Evolutionary conservation across 495 filamentous ascomycete species (phyloP), one percentile per base, ranked within the genome.

Genomic region (Penicillium bialowiezense): DNA sequence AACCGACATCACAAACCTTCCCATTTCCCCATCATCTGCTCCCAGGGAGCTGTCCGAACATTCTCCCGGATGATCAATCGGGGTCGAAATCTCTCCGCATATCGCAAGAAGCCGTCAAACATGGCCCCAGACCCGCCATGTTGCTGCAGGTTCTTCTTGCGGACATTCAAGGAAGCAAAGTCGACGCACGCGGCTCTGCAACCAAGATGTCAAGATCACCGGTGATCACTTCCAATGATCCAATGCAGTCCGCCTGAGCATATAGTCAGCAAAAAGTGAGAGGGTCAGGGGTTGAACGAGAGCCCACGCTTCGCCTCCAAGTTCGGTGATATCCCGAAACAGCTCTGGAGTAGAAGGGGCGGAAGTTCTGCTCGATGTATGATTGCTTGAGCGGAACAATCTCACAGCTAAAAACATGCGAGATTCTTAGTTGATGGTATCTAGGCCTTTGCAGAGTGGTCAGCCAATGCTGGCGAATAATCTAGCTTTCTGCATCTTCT

Each of bases 131-230:
- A 91, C 52, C 91, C 82, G 15, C 90, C 88, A 9, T 64, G 59
- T 1, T 72, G 64, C 12, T 75, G 65, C 1, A 88, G 59, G 0
- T 55, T 52, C 23, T 69, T 71, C 12, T 50, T 54, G 13, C 63
- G 62, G 33, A 56, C 59, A 44, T 78, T 79, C 23, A 79, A 48
- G 10, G 23, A 44, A 0, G 69, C 77, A 43, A 85, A 89, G 59
- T 95, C 90, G 9, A 90, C 84, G 55, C 90, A 95, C 3, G 85
- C 82, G 48, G 85, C 88, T 0, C 90, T 8, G 85, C 84, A 36
- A 93, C 73, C 7, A 95, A 65, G 20, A 95, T 62, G 54, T 93
- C 88, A 14, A 80, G 59, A 6, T 80, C 61, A 0, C 63, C 61
- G 1, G 88, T 88, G 3, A 95, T 77, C 7, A 62, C 39, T 9